Percentiles rank a stretch among this genome's conserved stretches.
Evolutionary conservation across 352 stramenopile species (phyloP).

Genomic region (Phytopythium litorale): DNA sequence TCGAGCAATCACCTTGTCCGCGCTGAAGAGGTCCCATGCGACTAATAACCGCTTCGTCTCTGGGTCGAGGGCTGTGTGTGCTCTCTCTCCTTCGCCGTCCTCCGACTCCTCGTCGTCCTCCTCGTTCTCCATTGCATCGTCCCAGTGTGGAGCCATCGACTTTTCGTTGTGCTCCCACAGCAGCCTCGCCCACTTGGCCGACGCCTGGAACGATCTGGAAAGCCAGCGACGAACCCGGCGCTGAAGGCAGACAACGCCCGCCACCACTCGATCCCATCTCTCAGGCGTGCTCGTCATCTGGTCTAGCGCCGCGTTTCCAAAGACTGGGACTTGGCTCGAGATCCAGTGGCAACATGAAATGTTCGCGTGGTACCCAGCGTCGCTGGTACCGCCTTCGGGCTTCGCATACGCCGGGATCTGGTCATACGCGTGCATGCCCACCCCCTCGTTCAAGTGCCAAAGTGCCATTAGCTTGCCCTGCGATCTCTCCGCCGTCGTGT

Average conservation of each 20-base stretch:
- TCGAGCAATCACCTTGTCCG: slow-evolving; percentile 64
- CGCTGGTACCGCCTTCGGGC: slow-evolving; percentile 13
- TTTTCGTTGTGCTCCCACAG: slow-evolving; percentile 40
- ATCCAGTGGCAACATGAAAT: slow-evolving; percentile 71
- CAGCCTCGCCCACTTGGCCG: slow-evolving; percentile 31
- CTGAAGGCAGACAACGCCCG: slow-evolving; percentile 31
- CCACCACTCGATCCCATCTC: slow-evolving; percentile 27
- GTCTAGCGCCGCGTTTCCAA: slow-evolving; percentile 37
- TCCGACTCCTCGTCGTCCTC: slow-evolving; percentile 24
- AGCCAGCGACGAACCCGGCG: slow-evolving; percentile 29
- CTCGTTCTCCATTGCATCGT: slow-evolving; percentile 15
- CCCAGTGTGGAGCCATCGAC: slow-evolving; percentile 17
- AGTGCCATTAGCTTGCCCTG: slow-evolving; percentile 33
- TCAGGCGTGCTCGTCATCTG: slow-evolving; percentile 11
- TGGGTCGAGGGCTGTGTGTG: background rate
- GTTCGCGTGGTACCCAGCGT: slow-evolving; percentile 31
- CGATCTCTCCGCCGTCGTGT: background rate
- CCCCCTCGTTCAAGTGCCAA: slow-evolving; percentile 77
- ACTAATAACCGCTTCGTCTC: slow-evolving; percentile 26
- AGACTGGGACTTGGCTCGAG: slow-evolving; percentile 52
- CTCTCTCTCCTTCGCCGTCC: slow-evolving; percentile 12
- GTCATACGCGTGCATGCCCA: slow-evolving; percentile 63
- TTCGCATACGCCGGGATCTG: slow-evolving; percentile 8
- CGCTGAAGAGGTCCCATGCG: slow-evolving; percentile 47
- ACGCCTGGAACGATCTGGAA: slow-evolving; percentile 16